Evolutionary conservation across 495 filamentous ascomycete genomes (phyloP).

Genomic region (Aspergillus olivimuriae): DNA sequence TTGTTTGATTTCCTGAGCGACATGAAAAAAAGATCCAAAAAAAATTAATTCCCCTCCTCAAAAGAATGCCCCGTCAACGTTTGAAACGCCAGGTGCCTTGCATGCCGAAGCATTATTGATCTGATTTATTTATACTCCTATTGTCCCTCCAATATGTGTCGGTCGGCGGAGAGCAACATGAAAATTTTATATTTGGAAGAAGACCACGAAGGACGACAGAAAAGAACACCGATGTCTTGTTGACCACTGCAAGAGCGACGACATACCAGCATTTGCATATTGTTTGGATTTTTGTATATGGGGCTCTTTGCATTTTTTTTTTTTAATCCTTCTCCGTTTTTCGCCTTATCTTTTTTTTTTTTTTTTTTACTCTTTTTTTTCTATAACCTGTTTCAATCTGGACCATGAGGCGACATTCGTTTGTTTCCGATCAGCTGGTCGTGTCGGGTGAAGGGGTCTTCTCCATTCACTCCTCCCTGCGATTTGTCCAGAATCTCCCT

Average conservation of each 20-base stretch:
- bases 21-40: slow-evolving; percentile 2
- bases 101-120: slow-evolving; percentile 30
- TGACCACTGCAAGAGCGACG: slow-evolving; percentile 33
- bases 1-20: slow-evolving; percentile 17
- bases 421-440: slow-evolving; percentile 2
- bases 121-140: slow-evolving; percentile 23
- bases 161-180: slow-evolving; percentile 14
- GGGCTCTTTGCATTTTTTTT: background rate
- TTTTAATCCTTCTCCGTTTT: background rate
- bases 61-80: slow-evolving; percentile 17
- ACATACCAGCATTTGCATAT: slow-evolving; percentile 19
- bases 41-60: slow-evolving; percentile 17
- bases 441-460: too few species aligned
- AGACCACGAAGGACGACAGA: slow-evolving; percentile 21
- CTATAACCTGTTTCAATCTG: background rate
- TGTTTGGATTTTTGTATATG: background rate
- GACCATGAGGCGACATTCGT: background rate
- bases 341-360: background rate
- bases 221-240: slow-evolving; percentile 30
- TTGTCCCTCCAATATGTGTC: slow-evolving; percentile 14
- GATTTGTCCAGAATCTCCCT: background rate
- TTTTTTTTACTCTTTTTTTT: slow-evolving; percentile 3
- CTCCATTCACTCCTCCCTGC: background rate
- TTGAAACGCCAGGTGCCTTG: slow-evolving; percentile 35
- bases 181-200: slow-evolving; percentile 11